These are phyloP conservation scores for Alternaria sp. DNA, from an alignment of 2,329 filamentous ascomycete species.

Conservation along the genomic window DNA sequence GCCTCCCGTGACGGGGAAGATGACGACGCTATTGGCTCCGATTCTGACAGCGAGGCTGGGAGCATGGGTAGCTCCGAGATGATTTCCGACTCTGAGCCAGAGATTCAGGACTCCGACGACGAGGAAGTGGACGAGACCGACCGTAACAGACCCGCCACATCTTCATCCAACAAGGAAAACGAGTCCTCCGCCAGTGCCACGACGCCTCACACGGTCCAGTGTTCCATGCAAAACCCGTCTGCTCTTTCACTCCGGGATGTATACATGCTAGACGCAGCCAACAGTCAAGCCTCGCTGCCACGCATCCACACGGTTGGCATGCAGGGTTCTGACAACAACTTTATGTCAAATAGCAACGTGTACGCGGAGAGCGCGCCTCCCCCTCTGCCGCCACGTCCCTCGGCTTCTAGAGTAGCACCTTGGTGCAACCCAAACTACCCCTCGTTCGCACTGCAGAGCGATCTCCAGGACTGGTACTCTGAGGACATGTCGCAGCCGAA, in stretches of 20 bases:
- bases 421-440: constrained; percentile 20
- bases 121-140: constrained; percentile 6
- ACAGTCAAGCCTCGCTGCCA: constrained; percentile 7
- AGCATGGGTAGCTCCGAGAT: constrained; percentile 21
- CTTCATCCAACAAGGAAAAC: background rate
- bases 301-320: constrained; percentile 3
- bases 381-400: constrained; percentile 31
- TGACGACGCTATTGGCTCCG: constrained; percentile 3
- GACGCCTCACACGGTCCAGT: background rate
- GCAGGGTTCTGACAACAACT: background rate
- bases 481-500: constrained; percentile 11
- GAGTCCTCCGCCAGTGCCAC: background rate
- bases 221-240: background rate
- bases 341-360: background rate
- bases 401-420: constrained; percentile 20
- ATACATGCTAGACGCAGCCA: constrained; percentile 3
- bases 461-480: constrained; percentile 15
- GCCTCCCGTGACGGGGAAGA: constrained; percentile 13
- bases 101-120: constrained; percentile 16
- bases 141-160: background rate
- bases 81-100: constrained; percentile 16
- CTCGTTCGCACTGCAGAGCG: constrained; percentile 17
- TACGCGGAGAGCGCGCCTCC: constrained; percentile 17
- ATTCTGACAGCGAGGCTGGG: constrained; percentile 23
- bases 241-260: constrained; percentile 3